Conservation (phyloP, 176 grass and related monocot genomes). For the Hordeum vulgare region DNA sequence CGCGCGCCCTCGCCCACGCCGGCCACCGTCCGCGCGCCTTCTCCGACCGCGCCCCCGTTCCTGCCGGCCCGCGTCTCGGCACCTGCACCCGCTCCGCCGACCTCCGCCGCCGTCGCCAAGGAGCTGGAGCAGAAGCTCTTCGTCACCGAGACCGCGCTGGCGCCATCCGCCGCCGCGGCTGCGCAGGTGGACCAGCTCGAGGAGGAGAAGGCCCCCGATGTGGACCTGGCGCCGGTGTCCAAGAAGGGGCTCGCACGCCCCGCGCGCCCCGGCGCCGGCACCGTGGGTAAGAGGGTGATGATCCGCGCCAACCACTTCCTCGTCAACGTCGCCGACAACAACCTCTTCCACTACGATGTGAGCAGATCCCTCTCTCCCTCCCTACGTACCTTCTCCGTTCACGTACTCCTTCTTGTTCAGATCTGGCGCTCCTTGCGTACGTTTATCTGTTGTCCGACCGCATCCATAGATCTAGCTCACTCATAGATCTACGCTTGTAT, state of each 20-base stretch:
- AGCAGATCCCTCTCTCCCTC: neutral
- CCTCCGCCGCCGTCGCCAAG: constrained; percentile 10
- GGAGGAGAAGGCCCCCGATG: neutral
- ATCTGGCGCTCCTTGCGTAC: neutral
- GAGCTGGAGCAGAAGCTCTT: constrained; percentile 41
- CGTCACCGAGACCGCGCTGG: constrained; percentile 1
- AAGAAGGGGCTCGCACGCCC: constrained; percentile 20
- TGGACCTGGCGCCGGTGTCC: constrained; percentile 36
- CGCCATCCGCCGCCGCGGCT: neutral
- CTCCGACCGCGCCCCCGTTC: neutral
- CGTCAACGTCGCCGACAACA: constrained; percentile 51
- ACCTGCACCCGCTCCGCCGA: neutral
- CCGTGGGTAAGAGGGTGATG: constrained; percentile 27
- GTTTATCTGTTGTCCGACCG: neutral
- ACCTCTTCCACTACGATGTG: constrained; percentile 76
- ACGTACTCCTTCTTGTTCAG: neutral
- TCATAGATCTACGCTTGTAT: too few species aligned
- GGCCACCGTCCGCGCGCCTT: neutral
- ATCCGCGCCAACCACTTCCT: constrained; percentile 80
- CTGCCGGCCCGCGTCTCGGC: neutral
- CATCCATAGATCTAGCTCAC: too few species aligned
- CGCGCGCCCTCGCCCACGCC: neutral
- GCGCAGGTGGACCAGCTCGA: neutral
- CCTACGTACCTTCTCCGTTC: neutral
- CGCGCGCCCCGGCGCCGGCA: neutral